Evolutionary conservation across 1,284 basidiomycete species (phyloP), one percentile per base, ranked within the genome.

Genomic region (Puccinia brachypodii): DNA sequence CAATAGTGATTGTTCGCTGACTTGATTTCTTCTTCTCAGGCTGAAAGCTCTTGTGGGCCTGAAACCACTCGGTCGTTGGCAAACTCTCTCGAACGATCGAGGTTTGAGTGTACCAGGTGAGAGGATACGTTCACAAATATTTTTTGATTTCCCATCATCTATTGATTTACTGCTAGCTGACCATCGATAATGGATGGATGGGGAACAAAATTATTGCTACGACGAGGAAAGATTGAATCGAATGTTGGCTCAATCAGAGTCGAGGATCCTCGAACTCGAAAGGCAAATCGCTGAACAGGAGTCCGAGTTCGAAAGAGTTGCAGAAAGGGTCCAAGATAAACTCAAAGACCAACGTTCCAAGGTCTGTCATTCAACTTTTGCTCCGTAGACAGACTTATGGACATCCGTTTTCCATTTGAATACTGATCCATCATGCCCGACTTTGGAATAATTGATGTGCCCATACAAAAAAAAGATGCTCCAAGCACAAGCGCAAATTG

Each of bases 241-340:
- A 9, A 19, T 73, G 42, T 22, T 81, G 28, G 68, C 56, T 22
- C 78, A 74, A 66, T 40, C 68, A 9, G 58, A 81, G 36, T 60
- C 47, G 1, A 81, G 69, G 40, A 74, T 60, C 31, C 62, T 33
- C 33, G 69, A 74, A 22, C 71, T 81, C 19, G 38, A 81, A 40
- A 40, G 58, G 33, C 69, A 64, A 25, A 72, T 81, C 3, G 44
- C 40, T 8, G 78, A 81, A 60, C 78, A 81, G 47, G 78, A 81
- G 28, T 56, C n/a, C 7, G 78, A 81, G 53, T 81, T 81, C 28
- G 78, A 81, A 53, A 73, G 25, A 33, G 78, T 81, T 33, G 78
- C 78, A 13, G 78, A 81, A 53, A 50, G 78, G 19, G 78, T 81
- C 16, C 78, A 74, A 66, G 69, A 62, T 2, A 81, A 81, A n/a